phyloP scores from a whole-genome alignment of 2,329 filamentous ascomycete species.

The Aspergillus carbonarius region DNA sequence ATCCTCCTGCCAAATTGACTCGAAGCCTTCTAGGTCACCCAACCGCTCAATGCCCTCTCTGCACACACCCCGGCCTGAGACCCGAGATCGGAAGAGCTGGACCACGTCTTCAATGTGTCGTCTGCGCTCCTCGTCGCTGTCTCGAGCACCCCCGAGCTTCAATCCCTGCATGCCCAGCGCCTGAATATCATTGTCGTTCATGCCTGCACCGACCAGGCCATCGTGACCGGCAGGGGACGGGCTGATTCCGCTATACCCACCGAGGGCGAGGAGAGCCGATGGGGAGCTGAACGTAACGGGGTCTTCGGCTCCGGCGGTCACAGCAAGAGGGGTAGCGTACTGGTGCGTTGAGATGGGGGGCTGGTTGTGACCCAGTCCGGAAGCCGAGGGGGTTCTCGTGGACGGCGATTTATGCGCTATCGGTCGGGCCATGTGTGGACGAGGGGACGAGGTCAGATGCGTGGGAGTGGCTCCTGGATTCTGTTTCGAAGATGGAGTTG shows the following conservation, averaged over 20 bases:
- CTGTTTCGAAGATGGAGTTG: slow-evolving; percentile 45
- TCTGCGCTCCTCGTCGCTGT: slow-evolving; percentile 44
- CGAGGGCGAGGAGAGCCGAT: slow-evolving; percentile 46
- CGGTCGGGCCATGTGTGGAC: slow-evolving; percentile 41
- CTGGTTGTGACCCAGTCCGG: slow-evolving; percentile 37
- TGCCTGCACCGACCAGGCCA: slow-evolving; percentile 34
- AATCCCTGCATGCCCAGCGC: slow-evolving; percentile 40
- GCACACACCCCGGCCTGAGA: slow-evolving; percentile 45
- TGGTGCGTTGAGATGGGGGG: slow-evolving; percentile 41
- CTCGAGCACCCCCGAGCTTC: slow-evolving; percentile 36
- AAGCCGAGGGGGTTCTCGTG: slow-evolving; percentile 44
- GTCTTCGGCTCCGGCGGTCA: slow-evolving; percentile 39
- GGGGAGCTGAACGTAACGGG: slow-evolving; percentile 46
- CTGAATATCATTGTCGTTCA: slow-evolving; percentile 42
- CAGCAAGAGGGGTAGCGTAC: slow-evolving; percentile 45
- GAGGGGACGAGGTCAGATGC: slow-evolving; percentile 46
- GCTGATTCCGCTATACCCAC: slow-evolving; percentile 42
- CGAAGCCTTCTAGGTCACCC: slow-evolving; percentile 45
- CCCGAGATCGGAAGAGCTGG: slow-evolving; percentile 39
- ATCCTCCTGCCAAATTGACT: slow-evolving; percentile 49
- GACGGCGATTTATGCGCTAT: slow-evolving; percentile 48
- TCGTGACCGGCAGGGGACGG: slow-evolving; percentile 41
- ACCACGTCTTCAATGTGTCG: slow-evolving; percentile 44
- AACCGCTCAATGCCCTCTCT: slow-evolving; percentile 45
- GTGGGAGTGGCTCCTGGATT: slow-evolving; percentile 45